Base-by-base conservation (phyloP, 148 eudicot species). In the Cornus controversa region DNA sequence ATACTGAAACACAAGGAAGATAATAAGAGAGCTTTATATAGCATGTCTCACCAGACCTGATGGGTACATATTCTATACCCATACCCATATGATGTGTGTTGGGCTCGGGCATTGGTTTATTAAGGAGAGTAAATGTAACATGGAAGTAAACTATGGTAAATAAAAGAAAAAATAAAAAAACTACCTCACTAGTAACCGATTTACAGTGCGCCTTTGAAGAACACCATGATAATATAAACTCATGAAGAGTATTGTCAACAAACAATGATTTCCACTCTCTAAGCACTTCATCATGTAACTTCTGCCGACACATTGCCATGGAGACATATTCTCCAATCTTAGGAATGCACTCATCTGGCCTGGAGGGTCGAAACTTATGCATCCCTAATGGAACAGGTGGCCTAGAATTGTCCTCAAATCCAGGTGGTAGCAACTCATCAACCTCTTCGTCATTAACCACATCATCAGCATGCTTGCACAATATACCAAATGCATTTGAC, bases 281-380 rank as follows among this genome's bases (percentile, higher is more conserved):
- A 10, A 90, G 87, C 73, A 89, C 93, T 75, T 72, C 86, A 25
- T 90, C 88, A 75, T 92, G 94, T 78, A 96, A 82, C 87, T 82
- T 93, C 83, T 84, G 89, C 50, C 93, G 88, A 77, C 84, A 86
- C 72, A 87, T 82, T 67, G 96, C 90, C 86, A 89, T 79, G 66
- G 75, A 79, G 57, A 84, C 82, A 75, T 83, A 76, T 53, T 80
- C 81, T 65, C 74, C 76, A 27, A 81, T 71, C 81, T 79, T 85
- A 18, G 81, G 53, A 65, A 65, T 45, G 69, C 71, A 28, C 75
- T 78, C 82, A 57, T 78, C 83, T 40, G 83, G 77, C 20, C 78
- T 80, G 54, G 75, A 75, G 53, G 75, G 84, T 67, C 72, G 82
- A 58, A 88, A 57, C 68, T 83, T 84, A 67, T 47, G 71, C 20